Percentiles rank a stretch among this genome's conserved stretches.
Evolutionary conservation across 1,284 basidiomycete species (phyloP).

Genomic region (Ustilago tritici): DNA sequence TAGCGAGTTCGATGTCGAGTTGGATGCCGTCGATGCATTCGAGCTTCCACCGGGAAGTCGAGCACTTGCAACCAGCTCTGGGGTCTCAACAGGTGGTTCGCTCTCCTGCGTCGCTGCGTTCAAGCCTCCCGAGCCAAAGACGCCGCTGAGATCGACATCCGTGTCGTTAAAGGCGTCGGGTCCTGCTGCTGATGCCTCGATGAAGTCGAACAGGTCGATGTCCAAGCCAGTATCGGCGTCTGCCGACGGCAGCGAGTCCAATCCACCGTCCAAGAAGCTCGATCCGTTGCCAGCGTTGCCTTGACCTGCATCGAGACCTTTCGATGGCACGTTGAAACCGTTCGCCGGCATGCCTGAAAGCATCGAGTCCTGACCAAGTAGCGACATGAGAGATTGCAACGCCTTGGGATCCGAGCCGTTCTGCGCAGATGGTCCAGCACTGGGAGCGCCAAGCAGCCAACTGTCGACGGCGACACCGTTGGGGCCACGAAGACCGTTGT

Average conservation of each 20-base stretch:
- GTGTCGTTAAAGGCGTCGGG: slow-evolving; percentile 53
- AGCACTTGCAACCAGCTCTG: slow-evolving; percentile 53
- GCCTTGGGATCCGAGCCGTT: slow-evolving; percentile 43
- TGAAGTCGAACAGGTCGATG: slow-evolving; percentile 58
- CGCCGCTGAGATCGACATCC: slow-evolving; percentile 48
- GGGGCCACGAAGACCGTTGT: slow-evolving; percentile 18
- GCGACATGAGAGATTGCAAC: slow-evolving; percentile 51
- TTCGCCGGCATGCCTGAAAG: slow-evolving; percentile 31
- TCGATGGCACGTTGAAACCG: slow-evolving; percentile 21
- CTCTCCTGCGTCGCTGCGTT: slow-evolving; percentile 52
- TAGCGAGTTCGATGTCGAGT: slow-evolving; percentile 44
- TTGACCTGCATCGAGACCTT: slow-evolving; percentile 19
- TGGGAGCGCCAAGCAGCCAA: slow-evolving; percentile 34
- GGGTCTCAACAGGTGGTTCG: slow-evolving; percentile 54
- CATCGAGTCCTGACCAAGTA: slow-evolving; percentile 51
- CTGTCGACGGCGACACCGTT: slow-evolving; percentile 18
- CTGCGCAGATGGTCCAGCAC: slow-evolving; percentile 24
- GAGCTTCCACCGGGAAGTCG: slow-evolving; percentile 44
- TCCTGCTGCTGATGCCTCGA: slow-evolving; percentile 54
- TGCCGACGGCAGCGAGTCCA: slow-evolving; percentile 43
- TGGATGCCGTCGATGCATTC: slow-evolving; percentile 46
- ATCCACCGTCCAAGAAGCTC: slow-evolving; percentile 31
- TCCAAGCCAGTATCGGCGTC: slow-evolving; percentile 53
- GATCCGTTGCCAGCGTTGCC: slow-evolving; percentile 20
- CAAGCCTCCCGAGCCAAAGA: slow-evolving; percentile 35